Evolutionary conservation across 345 rosid genomes (phyloP).

Genomic region (Pistacia integerrima): DNA sequence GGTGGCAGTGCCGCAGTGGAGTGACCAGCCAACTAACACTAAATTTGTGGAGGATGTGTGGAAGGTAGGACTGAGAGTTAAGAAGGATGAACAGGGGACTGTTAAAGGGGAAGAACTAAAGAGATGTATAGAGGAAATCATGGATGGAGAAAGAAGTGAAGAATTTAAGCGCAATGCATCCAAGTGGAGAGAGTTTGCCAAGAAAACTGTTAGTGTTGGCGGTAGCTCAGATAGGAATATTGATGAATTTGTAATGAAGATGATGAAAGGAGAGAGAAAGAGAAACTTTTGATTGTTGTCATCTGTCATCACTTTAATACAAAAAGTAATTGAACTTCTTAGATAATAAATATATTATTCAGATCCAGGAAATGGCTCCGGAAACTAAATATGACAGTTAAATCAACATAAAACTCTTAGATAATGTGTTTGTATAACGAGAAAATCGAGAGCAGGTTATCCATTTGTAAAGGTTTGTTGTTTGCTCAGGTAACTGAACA

Average conservation of each 20-base stretch:
- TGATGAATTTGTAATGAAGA: slow-evolving; percentile 32
- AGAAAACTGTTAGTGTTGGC: slow-evolving; percentile 40
- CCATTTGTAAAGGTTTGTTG: too few species aligned
- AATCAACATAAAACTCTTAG: too few species aligned
- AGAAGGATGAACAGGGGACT: slow-evolving; percentile 29
- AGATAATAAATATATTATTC: background rate
- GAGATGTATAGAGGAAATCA: slow-evolving; percentile 35
- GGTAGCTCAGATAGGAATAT: slow-evolving; percentile 44
- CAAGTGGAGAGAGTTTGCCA: slow-evolving; percentile 43
- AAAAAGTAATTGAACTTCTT: background rate
- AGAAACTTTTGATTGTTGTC: slow-evolving; percentile 1
- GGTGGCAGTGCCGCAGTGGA: slow-evolving; percentile 40
- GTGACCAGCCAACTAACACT: slow-evolving; percentile 54
- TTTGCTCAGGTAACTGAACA: too few species aligned
- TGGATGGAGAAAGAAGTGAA: slow-evolving; percentile 38
- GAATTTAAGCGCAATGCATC: slow-evolving; percentile 34
- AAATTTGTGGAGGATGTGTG: slow-evolving; percentile 46
- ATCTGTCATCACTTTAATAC: background rate
- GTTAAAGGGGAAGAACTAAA: slow-evolving; percentile 34
- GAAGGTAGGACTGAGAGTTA: slow-evolving; percentile 44
- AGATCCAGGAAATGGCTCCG: background rate
- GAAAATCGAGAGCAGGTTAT: too few species aligned
- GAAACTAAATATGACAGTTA: too few species aligned
- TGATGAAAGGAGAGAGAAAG: slow-evolving; percentile 14
- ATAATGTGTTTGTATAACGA: too few species aligned